A percentile compares a stretch with the other conserved stretches of the same genome.
Evolutionary conservation across 2,329 filamentous ascomycete genomes (phyloP).

Genomic region (Sclerotinia nivalis): DNA sequence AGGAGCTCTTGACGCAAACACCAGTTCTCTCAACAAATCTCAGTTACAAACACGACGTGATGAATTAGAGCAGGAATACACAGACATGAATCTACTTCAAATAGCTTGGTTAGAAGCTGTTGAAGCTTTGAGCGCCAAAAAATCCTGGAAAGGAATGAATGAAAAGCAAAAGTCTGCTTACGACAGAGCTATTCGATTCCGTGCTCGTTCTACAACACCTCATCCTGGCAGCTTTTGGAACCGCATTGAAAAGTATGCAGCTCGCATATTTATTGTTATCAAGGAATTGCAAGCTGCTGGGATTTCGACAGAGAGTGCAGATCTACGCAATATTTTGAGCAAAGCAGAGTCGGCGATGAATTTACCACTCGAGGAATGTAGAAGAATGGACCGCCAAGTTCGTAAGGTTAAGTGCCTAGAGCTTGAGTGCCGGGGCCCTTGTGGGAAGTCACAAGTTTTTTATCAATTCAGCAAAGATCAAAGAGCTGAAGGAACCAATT

Average conservation of each 20-base stretch:
- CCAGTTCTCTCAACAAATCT: background rate
- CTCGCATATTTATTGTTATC: background rate
- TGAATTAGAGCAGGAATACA: background rate
- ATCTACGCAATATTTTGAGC: background rate
- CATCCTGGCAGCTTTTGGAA: background rate
- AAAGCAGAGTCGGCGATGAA: background rate
- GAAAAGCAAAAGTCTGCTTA: background rate
- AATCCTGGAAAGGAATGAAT: background rate
- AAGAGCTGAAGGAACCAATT: background rate
- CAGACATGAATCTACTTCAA: background rate
- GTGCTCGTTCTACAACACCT: too few species aligned
- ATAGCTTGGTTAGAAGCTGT: background rate
- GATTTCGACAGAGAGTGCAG: background rate
- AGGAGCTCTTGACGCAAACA: background rate
- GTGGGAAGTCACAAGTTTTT: background rate
- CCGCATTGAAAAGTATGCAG: background rate
- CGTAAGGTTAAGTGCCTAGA: background rate
- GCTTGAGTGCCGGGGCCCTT: background rate
- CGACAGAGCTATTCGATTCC: background rate
- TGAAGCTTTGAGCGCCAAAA: background rate
- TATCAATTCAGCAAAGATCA: background rate
- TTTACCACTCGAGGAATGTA: background rate
- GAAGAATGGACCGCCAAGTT: too few species aligned
- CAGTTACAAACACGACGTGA: background rate
- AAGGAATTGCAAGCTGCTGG: background rate